A percentile compares a stretch with the other conserved stretches of the same genome.
Evolutionary conservation across 23 red algal species (phyloP).

Genomic region (Gracilariopsis chorda): DNA sequence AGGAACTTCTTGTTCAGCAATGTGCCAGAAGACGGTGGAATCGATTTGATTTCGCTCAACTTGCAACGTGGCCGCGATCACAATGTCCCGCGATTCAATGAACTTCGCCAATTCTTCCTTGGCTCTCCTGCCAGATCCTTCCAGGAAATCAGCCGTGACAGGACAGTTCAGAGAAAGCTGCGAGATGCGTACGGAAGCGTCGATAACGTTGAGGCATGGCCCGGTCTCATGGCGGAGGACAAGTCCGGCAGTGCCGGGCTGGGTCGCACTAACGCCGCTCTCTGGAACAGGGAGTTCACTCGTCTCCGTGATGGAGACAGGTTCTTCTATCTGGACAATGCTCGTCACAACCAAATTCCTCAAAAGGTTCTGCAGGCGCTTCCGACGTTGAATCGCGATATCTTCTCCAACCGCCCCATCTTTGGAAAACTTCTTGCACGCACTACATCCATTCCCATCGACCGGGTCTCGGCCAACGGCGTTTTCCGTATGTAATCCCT

Average conservation of each 20-base stretch:
- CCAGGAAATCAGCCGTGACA: not conserved
- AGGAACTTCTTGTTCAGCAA: constrained; percentile 32
- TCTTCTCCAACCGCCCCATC: not conserved
- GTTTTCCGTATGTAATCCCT: not conserved
- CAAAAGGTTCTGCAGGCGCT: not conserved
- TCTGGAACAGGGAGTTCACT: constrained; percentile 15
- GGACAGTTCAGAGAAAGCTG: not conserved
- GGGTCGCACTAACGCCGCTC: not conserved
- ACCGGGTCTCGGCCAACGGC: not conserved
- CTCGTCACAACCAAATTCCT: not conserved
- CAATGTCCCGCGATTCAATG: constrained; percentile 6
- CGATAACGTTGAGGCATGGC: constrained; percentile 12
- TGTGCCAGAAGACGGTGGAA: not conserved
- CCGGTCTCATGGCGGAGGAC: constrained; percentile 32
- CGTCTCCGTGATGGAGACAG: constrained; percentile 37
- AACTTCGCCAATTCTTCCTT: not conserved
- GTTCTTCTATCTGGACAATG: constrained; percentile 47
- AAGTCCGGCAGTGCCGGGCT: not conserved
- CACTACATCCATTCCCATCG: not conserved
- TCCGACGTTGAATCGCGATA: not conserved
- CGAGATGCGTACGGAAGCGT: not conserved
- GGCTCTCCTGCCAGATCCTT: not conserved
- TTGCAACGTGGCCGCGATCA: constrained; percentile 41
- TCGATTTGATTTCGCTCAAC: constrained; percentile 51
- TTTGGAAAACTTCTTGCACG: not conserved